Base-by-base conservation (phyloP, 1,139 yeast genomes). In the Yamadazyma membranifaciens region DNA sequence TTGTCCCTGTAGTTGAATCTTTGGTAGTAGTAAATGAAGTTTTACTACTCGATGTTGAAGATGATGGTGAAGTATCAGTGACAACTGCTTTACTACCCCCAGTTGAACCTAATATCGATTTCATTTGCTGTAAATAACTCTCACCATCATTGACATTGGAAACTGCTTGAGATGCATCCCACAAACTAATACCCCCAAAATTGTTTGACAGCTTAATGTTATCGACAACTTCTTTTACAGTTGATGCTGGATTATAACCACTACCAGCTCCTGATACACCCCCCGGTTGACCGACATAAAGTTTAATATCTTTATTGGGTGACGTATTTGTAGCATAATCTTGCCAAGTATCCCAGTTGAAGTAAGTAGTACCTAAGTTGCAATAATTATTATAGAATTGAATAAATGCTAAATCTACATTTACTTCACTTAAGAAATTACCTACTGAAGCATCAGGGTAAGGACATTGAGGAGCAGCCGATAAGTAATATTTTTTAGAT, bases 401-500 rank as follows among this genome's bases (percentile, higher is more conserved):
- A 54, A 91, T 78, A 56, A 87, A 88, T 2, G 92, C 92, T 63
- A 84, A 88, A 64, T 91, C 98, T 48, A 91, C 68, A 34, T 78
- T 71, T 15, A 86, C 79, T 30, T 75, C 65, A 17, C 69, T 67
- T 51, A 91, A 63, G 30, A 85, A 65, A 41, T 80, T 78, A 46
- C 95, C 95, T 34, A 85, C 81, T 34, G 86, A 80, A 6, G 83
- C 88, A 67, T 91, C 98, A 15, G 97, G 98, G 59, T 82, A 87
- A 14, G 83, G 86, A 69, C 98, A 91, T 69, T 91, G 98, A 22
- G 98, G 98, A 48, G 98, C 95, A 47, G 96, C 96, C 40, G 95
- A 80, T 37, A 91, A 68, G 61, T 86, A 89, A 66, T 86, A 91
- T 12, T 63, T 55, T 60, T 78, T 83, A 15, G 85, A 70, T 17